phyloP scores from a whole-genome alignment of 2,329 filamentous ascomycete species.

The Triangularia setosa region DNA sequence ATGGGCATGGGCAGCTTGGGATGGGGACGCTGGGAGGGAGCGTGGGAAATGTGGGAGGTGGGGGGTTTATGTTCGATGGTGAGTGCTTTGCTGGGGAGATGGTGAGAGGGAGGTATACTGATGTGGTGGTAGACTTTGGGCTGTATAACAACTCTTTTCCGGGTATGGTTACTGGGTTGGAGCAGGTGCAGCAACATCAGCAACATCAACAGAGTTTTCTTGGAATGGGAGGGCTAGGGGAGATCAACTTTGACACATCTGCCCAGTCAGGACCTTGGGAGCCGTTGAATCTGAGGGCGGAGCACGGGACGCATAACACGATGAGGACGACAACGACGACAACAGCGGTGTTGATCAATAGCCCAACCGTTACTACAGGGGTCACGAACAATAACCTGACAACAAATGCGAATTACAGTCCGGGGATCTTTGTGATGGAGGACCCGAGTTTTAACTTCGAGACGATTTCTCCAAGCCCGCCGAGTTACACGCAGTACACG shows the following conservation, averaged over 20 bases:
- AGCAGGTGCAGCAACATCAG: neutral
- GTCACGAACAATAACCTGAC: neutral
- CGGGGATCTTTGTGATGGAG: constrained; percentile 36
- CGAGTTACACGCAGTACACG: constrained; percentile 26
- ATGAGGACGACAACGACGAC: neutral
- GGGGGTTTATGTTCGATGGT: constrained; percentile 9
- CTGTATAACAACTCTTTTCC: constrained; percentile 14
- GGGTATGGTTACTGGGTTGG: constrained; percentile 10
- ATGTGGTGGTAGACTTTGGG: constrained; percentile 8
- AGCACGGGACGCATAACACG: neutral
- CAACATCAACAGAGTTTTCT: neutral
- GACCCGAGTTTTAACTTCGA: constrained; percentile 28
- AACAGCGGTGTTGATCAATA: neutral
- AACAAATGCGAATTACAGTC: constrained; percentile 24
- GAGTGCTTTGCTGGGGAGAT: constrained; percentile 27
- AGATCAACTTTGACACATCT: constrained; percentile 34
- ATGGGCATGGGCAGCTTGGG: neutral
- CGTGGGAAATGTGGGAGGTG: neutral
- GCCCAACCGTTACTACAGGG: neutral
- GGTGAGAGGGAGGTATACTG: neutral
- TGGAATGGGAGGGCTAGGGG: neutral
- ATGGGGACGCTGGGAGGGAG: neutral
- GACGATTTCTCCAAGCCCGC: constrained; percentile 31
- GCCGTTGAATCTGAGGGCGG: constrained; percentile 31
- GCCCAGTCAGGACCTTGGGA: constrained; percentile 41